Evolutionary conservation across 352 stramenopile genomes (phyloP).

Genomic region (Pythium scleroteichum): DNA sequence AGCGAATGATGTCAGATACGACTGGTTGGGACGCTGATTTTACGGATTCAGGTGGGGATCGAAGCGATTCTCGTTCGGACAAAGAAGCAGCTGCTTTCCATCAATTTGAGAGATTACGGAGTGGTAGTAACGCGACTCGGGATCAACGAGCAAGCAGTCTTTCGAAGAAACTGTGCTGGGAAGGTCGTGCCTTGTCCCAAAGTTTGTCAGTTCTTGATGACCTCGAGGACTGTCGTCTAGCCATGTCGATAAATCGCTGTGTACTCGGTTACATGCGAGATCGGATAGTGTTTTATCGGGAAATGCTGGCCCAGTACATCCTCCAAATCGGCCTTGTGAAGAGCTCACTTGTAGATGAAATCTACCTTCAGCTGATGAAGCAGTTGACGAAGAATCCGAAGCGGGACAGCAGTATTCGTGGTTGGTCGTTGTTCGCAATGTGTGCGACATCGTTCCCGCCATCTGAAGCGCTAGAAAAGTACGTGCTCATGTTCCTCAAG

Average conservation of each 20-base stretch:
- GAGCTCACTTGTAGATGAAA: slow-evolving; percentile 90
- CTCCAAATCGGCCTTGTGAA: slow-evolving; percentile 90
- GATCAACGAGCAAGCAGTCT: slow-evolving; percentile 33
- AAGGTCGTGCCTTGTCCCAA: slow-evolving; percentile 60
- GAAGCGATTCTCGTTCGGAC: slow-evolving; percentile 24
- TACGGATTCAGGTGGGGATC: slow-evolving; percentile 13
- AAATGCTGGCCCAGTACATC: slow-evolving; percentile 94
- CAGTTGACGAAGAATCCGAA: slow-evolving; percentile 92
- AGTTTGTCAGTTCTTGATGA: slow-evolving; percentile 66
- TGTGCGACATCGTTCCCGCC: slow-evolving; percentile 91
- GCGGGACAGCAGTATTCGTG: slow-evolving; percentile 87
- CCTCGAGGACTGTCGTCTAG: slow-evolving; percentile 41
- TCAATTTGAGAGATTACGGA: slow-evolving; percentile 68
- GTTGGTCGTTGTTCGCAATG: slow-evolving; percentile 94
- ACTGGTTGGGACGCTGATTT: slow-evolving; percentile 41
- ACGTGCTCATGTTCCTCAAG: slow-evolving; percentile 90
- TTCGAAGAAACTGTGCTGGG: slow-evolving; percentile 62
- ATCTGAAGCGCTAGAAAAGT: slow-evolving; percentile 85
- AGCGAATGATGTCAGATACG: slow-evolving; percentile 40
- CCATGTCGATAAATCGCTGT: slow-evolving; percentile 90
- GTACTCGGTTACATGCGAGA: slow-evolving; percentile 95
- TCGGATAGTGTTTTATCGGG: slow-evolving; percentile 92
- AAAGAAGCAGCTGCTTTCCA: slow-evolving; percentile 60
- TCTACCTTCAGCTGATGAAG: slow-evolving; percentile 94
- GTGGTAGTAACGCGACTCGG: slow-evolving; percentile 39